Evolutionary conservation across 768 basidiomycete genomes (phyloP), one percentile per base, ranked within the genome.

Genomic region (Suillus sp.): DNA sequence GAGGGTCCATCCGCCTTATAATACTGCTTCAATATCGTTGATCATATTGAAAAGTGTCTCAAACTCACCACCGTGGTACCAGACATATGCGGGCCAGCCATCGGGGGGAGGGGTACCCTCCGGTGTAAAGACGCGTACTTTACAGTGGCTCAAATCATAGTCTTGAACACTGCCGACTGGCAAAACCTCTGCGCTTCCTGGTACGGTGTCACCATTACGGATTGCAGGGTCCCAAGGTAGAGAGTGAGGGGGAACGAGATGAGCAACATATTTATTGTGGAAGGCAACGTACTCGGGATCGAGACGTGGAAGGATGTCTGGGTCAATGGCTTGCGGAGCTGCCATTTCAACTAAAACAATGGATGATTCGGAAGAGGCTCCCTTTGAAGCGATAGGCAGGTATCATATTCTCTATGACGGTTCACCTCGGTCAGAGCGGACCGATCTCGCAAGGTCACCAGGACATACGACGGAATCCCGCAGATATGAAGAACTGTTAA

Each of bases 51-150:
- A 40, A 57, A 2, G 27, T 59, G 25, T 22, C 9, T 34, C 34
- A 32, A 37, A 62, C 80, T 61, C 64, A 84, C 90, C 90, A 59
- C 91, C 91, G 65, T 91, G 91, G 71, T 87, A 90, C 80, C 83
- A 92, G 50, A 90, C 80, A 64, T 91, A 84, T 2, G 86, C 82
- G 0, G 89, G 89, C 90, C 90, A 91, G 20, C 90, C 90, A 0
- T 71, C 73, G 2, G 68, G 70, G 0, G 89, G 88, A 0, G 77
- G 68, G 53, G 82, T 78, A 22, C 72, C 72, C 45, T 75, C 69
- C 0, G 91, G 91, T 1, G 86, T 88, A 70, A 88, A 91, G 5
- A 84, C 83, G 35, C 90, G 83, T 37, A 89, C 79, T 37, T 80
- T 81, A 61, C 82, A 84, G 57, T 84, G 78, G 18, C 75, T 79